Percentiles rank a stretch among this genome's conserved stretches.
Conservation (phyloP, 2,329 filamentous ascomycete genomes). For the Chalaropsis ovoidea region DNA sequence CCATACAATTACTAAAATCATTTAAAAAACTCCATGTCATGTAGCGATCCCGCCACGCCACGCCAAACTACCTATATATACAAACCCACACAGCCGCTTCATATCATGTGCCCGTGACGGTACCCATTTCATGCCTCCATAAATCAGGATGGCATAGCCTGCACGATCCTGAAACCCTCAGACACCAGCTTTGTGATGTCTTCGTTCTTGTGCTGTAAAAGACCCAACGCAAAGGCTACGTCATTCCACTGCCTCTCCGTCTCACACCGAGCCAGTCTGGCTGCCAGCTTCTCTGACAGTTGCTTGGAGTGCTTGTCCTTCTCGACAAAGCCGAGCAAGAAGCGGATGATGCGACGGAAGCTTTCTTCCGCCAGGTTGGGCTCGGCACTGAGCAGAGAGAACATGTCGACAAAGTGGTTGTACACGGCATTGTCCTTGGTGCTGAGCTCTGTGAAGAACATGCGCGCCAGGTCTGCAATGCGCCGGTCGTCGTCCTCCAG, state of each 20-base stretch:
- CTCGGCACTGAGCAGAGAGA: constrained; percentile 79
- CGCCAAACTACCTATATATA: not conserved
- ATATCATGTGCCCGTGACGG: not conserved
- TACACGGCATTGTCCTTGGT: constrained; percentile 99
- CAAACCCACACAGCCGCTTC: not conserved
- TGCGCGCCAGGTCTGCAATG: constrained; percentile 83
- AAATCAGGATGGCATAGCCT: constrained; percentile 39
- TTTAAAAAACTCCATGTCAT: not conserved
- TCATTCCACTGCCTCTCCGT: constrained; percentile 96
- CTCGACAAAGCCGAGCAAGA: constrained; percentile 90
- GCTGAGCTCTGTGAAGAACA: constrained; percentile 97
- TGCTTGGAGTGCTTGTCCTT: constrained; percentile 99
- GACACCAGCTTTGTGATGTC: constrained; percentile 68
- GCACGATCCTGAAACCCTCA: constrained; percentile 66
- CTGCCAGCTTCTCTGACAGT: constrained; percentile 82
- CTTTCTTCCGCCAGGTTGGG: constrained; percentile 71
- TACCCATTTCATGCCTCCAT: not conserved
- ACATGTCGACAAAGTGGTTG: constrained; percentile 99
- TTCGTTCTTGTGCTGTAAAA: constrained; percentile 88
- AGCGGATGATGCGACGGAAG: constrained; percentile 78
- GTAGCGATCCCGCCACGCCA: no score
- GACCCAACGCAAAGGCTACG: constrained; percentile 79
- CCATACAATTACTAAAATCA: not conserved
- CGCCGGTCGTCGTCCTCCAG: constrained; percentile 91
- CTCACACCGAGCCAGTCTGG: constrained; percentile 73